Evolutionary conservation across 345 rosid species (phyloP).

Genomic region (Eucalyptus lansdowneana): DNA sequence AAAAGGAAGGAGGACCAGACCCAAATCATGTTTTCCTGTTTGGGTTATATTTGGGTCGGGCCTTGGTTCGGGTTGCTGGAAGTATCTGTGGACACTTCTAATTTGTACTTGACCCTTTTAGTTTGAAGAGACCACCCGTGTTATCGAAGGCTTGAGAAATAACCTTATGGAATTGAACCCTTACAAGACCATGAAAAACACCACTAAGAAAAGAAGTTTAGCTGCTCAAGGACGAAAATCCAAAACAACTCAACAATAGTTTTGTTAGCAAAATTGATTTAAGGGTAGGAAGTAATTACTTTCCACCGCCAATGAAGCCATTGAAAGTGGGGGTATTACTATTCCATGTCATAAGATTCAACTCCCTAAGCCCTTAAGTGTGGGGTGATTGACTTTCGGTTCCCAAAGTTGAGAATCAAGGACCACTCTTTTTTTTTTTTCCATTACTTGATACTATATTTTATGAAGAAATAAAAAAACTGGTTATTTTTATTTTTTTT

Average conservation of each 20-base stretch:
- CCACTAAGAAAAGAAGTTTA: neutral
- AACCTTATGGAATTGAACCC: neutral
- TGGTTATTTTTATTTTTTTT: too few species aligned
- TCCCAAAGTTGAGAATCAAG: too few species aligned
- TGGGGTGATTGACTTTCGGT: too few species aligned
- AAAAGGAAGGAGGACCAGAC: neutral
- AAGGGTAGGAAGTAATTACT: neutral
- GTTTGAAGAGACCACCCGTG: neutral
- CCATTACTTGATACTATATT: too few species aligned
- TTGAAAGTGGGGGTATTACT: neutral
- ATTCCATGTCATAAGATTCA: neutral
- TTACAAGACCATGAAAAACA: neutral
- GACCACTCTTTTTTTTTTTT: too few species aligned
- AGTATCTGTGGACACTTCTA: neutral
- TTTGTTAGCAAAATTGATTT: neutral
- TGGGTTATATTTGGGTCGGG: neutral
- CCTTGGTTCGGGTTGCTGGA: neutral
- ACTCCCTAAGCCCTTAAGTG: neutral
- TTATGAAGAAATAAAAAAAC: too few species aligned
- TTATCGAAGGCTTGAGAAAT: neutral
- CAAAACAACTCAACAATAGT: neutral
- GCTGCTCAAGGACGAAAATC: neutral
- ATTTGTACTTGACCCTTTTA: neutral
- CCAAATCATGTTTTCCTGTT: neutral
- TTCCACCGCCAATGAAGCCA: neutral